phyloP scores from a whole-genome alignment of 1,284 basidiomycete genomes.

The Phellopilus nigrolimitatus region DNA sequence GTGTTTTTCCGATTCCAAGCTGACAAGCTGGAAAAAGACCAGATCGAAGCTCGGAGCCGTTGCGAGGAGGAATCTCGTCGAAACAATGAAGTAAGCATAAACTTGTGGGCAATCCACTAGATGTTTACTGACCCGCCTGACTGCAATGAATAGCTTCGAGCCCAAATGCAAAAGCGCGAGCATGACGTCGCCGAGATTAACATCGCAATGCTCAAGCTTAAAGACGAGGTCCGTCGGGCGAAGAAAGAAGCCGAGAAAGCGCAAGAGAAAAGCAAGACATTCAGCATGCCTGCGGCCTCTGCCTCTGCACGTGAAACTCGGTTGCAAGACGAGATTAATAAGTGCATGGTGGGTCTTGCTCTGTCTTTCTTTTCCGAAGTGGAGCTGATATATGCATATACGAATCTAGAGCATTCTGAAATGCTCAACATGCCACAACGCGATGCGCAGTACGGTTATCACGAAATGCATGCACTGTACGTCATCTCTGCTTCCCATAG shows the following conservation, averaged over 20 bases:
- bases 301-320: conserved; percentile 36
- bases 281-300: conserved; percentile 27
- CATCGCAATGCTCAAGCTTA: conserved; percentile 37
- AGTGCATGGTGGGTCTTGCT: conserved; percentile 57
- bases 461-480: conserved; percentile 93
- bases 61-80: not conserved
- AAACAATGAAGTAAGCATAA: not conserved
- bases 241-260: conserved; percentile 53
- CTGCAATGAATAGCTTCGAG: conserved; percentile 4
- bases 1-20: not conserved
- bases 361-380: not conserved
- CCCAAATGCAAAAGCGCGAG: conserved; percentile 10
- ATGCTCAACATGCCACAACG: conserved; percentile 86
- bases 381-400: not conserved
- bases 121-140: not conserved
- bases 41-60: not conserved
- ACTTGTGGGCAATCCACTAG: not conserved
- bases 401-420: conserved; percentile 70
- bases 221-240: conserved; percentile 43
- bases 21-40: conserved; percentile 1
- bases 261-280: conserved; percentile 40
- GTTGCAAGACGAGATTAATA: conserved; percentile 46
- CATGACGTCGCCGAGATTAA: conserved; percentile 26
- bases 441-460: conserved; percentile 84
- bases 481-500: conserved; percentile 30